These are phyloP conservation scores for Pseudognaphalium luteoalbum DNA, from an alignment of 129 eudicot species.

Conservation along the genomic window DNA sequence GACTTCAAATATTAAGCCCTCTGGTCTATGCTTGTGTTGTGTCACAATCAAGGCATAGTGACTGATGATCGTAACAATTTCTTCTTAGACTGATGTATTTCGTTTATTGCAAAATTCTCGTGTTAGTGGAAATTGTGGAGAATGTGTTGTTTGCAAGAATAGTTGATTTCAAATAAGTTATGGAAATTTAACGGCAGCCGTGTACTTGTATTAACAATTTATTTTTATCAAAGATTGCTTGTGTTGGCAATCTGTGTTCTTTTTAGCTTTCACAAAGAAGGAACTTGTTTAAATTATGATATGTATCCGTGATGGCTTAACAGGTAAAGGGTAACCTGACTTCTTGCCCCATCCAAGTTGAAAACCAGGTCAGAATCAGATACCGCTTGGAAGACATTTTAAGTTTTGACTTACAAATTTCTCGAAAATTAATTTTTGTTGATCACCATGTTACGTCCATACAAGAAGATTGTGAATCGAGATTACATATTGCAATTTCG, in stretches of 20 bases:
- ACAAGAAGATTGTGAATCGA: too few species aligned
- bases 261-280: neutral
- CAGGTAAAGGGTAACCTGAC: too few species aligned
- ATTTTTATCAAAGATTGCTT: neutral
- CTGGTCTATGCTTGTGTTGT: conserved; percentile 77
- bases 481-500: too few species aligned
- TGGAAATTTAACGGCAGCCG: neutral
- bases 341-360: too few species aligned
- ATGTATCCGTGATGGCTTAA: neutral
- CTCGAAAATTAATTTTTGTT: too few species aligned
- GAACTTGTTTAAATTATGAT: neutral
- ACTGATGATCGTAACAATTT: neutral
- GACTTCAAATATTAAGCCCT: conserved; percentile 66
- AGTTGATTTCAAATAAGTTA: neutral
- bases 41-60: conserved; percentile 81
- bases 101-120: neutral
- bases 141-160: neutral
- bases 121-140: neutral
- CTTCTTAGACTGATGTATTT: neutral
- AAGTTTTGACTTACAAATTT: too few species aligned
- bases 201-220: neutral
- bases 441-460: too few species aligned
- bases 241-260: neutral
- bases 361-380: too few species aligned
- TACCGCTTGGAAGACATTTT: too few species aligned